Conservation (phyloP, 305 asterid species). For the Fraxinus baroniana region DNA sequence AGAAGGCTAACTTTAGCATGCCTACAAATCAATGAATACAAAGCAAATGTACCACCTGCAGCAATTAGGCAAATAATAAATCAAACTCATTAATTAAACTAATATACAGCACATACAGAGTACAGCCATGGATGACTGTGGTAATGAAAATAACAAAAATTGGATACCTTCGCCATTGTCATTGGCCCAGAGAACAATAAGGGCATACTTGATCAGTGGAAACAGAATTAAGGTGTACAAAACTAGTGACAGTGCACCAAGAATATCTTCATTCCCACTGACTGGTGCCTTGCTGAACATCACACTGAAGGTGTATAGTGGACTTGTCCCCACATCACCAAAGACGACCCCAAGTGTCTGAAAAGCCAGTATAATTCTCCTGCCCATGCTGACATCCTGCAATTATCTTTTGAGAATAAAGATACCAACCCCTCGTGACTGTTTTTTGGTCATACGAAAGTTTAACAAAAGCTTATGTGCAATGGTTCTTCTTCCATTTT, state of each 20-base stretch:
- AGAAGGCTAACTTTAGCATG: slow-evolving; percentile 98
- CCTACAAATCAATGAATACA: slow-evolving; percentile 96
- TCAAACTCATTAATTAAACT: slow-evolving; percentile 26
- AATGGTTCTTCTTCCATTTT: not conserved
- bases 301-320: slow-evolving; percentile 93
- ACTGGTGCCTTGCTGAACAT: slow-evolving; percentile 99
- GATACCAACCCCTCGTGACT: slow-evolving; percentile 21
- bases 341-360: slow-evolving; percentile 96
- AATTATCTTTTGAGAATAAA: slow-evolving; percentile 36
- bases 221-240: slow-evolving; percentile 83
- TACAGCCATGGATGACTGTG: not conserved
- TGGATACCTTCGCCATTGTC: slow-evolving; percentile 97
- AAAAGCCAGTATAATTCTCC: slow-evolving; percentile 69
- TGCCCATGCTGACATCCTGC: slow-evolving; percentile 81
- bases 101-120: slow-evolving; percentile 16
- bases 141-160: slow-evolving; percentile 20
- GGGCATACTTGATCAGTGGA: slow-evolving; percentile 83
- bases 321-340: slow-evolving; percentile 99
- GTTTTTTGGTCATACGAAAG: slow-evolving; percentile 15
- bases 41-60: slow-evolving; percentile 99
- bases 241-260: slow-evolving; percentile 93
- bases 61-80: slow-evolving; percentile 32
- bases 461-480: slow-evolving; percentile 1
- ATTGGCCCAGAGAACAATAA: slow-evolving; percentile 96
- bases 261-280: slow-evolving; percentile 80